Evolutionary conservation across 345 rosid genomes (phyloP), one percentile per base, ranked within the genome.

Genomic region (Eucalyptus cloeziana): DNA sequence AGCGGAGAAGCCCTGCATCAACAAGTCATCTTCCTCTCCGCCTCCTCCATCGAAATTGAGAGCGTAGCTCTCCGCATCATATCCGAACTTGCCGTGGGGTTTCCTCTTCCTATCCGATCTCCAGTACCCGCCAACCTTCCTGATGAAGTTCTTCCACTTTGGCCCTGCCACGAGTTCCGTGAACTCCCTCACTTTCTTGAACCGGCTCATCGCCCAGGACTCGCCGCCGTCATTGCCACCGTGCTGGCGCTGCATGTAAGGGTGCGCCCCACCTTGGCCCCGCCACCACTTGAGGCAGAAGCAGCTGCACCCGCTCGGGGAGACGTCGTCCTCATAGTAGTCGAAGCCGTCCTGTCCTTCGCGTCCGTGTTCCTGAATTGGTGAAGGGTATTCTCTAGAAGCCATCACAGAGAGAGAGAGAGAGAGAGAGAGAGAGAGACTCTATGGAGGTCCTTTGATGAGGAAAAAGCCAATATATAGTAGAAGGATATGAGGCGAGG

Each of bases 21-120:
- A 80, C 91, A 89, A 67, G 79, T 21, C 91, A 85, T 91, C 90
- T 30, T 90, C 94, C 52, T 93, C 95, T 80, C 92, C 95, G 10
- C 69, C 52, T 15, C 94, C 92, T 27, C 89, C 15, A 24, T 94
- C 97, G 81, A 95, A 95, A 89, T 95, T 94, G 33, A 95, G 94
- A 16, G 95, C 95, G 87, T 95, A 95, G 91, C 94, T 94, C 43
- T 91, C 88, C 25, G 96, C 87, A 87, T 94, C 95, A 79, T 95
- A 95, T 13, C 93, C 93, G 85, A 91, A 92, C 87, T 79, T 86
- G 54, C 87, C 86, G 58, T 54, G 88, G 30, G 60, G 17, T 21
- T 85, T 88, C 67, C 87, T 90, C 86, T 52, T 88, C 92, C 51
- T 92, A 19, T 87, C 88, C 33, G 87, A 87, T 33, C 64, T 90